Evolutionary conservation across 305 asterid species (phyloP), one percentile per base, ranked within the genome.

Genomic region (Fraxinus albicans): DNA sequence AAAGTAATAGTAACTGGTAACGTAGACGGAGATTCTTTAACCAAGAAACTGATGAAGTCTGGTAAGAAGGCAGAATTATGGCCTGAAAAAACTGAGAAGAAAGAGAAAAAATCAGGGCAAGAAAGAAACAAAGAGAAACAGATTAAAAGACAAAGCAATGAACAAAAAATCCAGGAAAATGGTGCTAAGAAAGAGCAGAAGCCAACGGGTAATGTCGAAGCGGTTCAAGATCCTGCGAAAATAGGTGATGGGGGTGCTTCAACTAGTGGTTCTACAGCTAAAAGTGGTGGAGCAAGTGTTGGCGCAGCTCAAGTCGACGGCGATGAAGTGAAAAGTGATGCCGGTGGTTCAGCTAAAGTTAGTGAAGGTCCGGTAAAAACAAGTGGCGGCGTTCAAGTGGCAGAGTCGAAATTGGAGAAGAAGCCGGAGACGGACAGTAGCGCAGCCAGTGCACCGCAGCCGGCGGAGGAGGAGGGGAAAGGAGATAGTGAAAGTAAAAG

Each of bases 41-140:
- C 91, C 4, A 86, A 74, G 55, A 92, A 88, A 83, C 82, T 93
- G 33, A 79, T 12, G 0, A 93, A 92, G 77, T 86, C 96, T 70
- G 92, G 97, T 2, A 92, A 91, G 78, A 88, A 89, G 6, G 97
- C 96, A 1, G 90, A 90, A 79, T 76, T 92, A 76, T 88, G 91
- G 94, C 96, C 96, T 2, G 88, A 88, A 63, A 81, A 35, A 4
- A 15, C 81, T 2, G 80, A 81, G 25, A 82, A 80, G 15, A 83
- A 44, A 78, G 85, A 77, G 73, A 76, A 81, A 19, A 86, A 76
- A 3, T 0, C 85, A 1, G 76, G 17, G 8, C 81, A 70, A 47
- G n/a, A 33, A 42, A 78, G 76, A 21, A 69, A 58, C 17, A 83
- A 83, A 77, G 86, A 79, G 31, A 88, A 85, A 79, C 29, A 42